A percentile compares a stretch with the other conserved stretches of the same genome.
Evolutionary conservation across 75 land plant genomes (phyloP).

Genomic region (Cryptomeria japonica): DNA sequence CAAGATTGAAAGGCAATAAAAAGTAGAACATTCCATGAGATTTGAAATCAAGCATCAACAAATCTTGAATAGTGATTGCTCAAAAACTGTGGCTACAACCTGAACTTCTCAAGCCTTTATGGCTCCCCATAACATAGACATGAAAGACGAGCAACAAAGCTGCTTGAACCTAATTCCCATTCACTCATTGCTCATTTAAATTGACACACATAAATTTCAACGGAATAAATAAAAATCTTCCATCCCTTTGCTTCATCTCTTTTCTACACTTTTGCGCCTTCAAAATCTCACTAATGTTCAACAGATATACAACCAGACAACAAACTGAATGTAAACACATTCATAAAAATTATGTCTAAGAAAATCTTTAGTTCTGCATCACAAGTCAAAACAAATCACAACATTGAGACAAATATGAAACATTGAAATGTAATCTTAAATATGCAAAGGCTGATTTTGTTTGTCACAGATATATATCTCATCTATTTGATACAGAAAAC

Average conservation of each 20-base stretch:
- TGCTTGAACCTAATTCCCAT: not conserved
- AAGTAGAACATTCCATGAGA: too few relatives aligned
- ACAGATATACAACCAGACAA: not conserved
- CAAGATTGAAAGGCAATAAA: too few relatives aligned
- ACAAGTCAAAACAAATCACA: not conserved
- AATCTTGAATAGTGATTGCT: too few relatives aligned
- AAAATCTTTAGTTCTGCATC: not conserved
- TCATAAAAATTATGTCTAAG: not conserved
- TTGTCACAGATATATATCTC: not conserved
- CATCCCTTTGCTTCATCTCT: not conserved
- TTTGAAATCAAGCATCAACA: too few relatives aligned
- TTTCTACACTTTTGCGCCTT: not conserved
- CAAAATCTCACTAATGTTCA: not conserved
- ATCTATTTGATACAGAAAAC: not conserved
- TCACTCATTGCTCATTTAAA: not conserved
- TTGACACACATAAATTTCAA: not conserved
- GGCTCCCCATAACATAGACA: not conserved
- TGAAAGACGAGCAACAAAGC: not conserved
- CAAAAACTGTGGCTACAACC: not conserved
- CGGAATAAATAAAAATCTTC: not conserved
- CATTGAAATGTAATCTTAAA: not conserved
- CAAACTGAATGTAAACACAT: not conserved
- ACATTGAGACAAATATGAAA: not conserved
- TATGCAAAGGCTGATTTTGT: not conserved
- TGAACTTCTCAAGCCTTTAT: not conserved